Evolutionary conservation across 768 basidiomycete species (phyloP).

Genomic region (Phylloporus arenicola): DNA sequence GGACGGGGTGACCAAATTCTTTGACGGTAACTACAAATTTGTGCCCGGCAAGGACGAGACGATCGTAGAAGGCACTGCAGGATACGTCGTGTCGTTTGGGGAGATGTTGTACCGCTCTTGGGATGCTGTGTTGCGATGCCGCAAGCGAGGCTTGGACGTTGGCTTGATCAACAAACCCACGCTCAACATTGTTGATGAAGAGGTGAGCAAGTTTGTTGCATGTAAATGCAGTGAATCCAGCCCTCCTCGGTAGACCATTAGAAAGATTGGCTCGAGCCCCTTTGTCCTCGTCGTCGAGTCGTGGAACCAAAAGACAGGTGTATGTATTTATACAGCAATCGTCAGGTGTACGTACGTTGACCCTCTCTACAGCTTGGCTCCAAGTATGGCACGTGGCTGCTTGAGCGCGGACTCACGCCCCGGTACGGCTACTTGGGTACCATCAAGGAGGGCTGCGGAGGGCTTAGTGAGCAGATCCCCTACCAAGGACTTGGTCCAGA

Average conservation of each 20-base stretch:
- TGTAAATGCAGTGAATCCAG: neutral
- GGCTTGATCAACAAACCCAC: slow-evolving; percentile 85
- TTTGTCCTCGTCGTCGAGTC: slow-evolving; percentile 87
- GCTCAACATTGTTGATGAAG: slow-evolving; percentile 78
- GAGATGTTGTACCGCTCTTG: slow-evolving; percentile 82
- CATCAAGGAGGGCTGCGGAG: slow-evolving; percentile 69
- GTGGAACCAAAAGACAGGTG: slow-evolving; percentile 85
- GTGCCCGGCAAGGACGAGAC: slow-evolving; percentile 81
- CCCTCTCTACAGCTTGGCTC: slow-evolving; percentile 55
- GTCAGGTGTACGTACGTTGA: neutral
- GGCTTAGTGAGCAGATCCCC: slow-evolving; percentile 81
- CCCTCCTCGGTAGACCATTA: slow-evolving; percentile 40
- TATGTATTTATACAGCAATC: slow-evolving; percentile 21
- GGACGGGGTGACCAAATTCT: slow-evolving; percentile 62
- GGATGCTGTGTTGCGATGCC: slow-evolving; percentile 74
- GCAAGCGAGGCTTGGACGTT: slow-evolving; percentile 70
- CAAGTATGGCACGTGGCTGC: slow-evolving; percentile 80
- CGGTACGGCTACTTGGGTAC: slow-evolving; percentile 79
- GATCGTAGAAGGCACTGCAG: slow-evolving; percentile 69
- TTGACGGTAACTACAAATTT: slow-evolving; percentile 69
- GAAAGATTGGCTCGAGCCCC: slow-evolving; percentile 64
- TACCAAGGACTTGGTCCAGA: slow-evolving; percentile 76
- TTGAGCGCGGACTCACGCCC: slow-evolving; percentile 77
- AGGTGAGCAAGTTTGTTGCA: slow-evolving; percentile 36
- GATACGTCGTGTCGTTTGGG: slow-evolving; percentile 82